Conservation (phyloP, 2,329 filamentous ascomycete species). For the Aureobasidium sp. region DNA sequence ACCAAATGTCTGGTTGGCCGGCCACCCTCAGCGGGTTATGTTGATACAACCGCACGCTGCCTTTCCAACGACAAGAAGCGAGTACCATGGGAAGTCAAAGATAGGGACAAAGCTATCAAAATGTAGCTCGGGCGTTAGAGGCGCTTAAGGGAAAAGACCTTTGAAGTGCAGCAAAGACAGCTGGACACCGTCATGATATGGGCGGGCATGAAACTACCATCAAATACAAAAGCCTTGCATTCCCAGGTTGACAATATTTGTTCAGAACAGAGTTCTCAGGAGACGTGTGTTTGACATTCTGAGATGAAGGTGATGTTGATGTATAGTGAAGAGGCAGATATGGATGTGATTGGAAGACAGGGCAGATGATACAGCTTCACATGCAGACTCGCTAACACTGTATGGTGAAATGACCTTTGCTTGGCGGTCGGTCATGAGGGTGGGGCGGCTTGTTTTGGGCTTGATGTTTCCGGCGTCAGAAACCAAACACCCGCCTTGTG, state of each 20-base stretch:
- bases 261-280: background rate
- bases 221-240: conserved; percentile 9
- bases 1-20: background rate
- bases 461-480: conserved; percentile 2
- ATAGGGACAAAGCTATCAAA: background rate
- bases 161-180: background rate
- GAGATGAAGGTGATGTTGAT: too few relatives aligned
- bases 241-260: background rate
- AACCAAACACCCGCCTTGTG: conserved; percentile 3
- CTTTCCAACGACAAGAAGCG: background rate
- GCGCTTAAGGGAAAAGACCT: background rate
- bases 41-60: background rate
- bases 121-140: background rate
- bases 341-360: background rate
- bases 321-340: too few relatives aligned
- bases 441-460: background rate
- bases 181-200: background rate
- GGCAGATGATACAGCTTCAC: background rate
- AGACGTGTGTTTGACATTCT: background rate
- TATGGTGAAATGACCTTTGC: background rate
- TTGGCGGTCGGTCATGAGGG: background rate
- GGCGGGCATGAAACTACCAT: background rate
- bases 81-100: background rate
- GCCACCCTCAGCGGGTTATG: background rate
- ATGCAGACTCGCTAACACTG: background rate